Base-by-base conservation (phyloP, 2,329 filamentous ascomycete genomes). In the Exutisphaerella laricina region DNA sequence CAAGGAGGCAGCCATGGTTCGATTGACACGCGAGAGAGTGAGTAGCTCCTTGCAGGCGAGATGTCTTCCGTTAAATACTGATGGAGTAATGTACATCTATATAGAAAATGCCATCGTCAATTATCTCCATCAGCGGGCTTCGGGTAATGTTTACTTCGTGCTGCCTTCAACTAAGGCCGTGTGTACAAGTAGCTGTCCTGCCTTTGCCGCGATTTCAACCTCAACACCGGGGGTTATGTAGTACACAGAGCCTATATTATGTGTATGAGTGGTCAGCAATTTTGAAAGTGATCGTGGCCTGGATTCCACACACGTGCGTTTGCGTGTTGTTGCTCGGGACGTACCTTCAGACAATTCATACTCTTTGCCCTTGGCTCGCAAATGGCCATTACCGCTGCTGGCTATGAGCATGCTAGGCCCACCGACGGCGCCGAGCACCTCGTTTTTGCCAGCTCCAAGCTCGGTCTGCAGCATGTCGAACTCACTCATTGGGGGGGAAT, bases 401-500 rank as follows among this genome's bases (percentile, higher is more conserved):
- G 80, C 74, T 41, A 86, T 72, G 57, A 83, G 60, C 20, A 86
- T 72, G 40, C 76, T 78, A 0, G 82, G 81, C 0, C 83, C 84
- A 0, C 72, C 67, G 14, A 81, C 65, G 2, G 69, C 65, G 32
- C 63, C 65, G 12, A 84, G 65, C 4, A 65, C 69, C 53, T 88
- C 84, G 26, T 64, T 73, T 54, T 85, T 79, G 0, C 74, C 77
- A 0, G 63, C 62, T 3, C 59, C 62, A n/a, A 88, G 56, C 14
- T 72, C 70, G 2, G 75, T 79, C 35, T 73, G 70, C 8, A 87
- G 64, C 66, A 88, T 77, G 53, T 80, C 76, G 57, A 89, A 88
- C 63, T 88, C 84, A 54, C 76, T 79, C 62, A 86, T 73, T 0
- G 82, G 81, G 4, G 84, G 83, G 7, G 69, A 70, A 57, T 84